Base-by-base conservation (phyloP, 148 eudicot genomes). In the Talinum fruticosum region DNA sequence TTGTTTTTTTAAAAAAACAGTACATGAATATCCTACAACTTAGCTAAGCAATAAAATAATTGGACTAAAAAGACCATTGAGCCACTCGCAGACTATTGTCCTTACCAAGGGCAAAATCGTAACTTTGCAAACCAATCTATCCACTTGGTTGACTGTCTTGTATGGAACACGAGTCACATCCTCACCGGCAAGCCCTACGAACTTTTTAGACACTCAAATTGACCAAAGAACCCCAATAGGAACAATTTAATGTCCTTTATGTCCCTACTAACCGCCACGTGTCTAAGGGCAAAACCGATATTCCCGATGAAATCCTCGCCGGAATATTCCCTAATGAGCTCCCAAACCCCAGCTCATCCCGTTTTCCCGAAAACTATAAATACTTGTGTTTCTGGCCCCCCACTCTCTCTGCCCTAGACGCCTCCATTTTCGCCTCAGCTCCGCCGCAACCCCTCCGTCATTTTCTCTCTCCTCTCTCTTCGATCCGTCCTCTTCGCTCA, bases 331-430 rank as follows among this genome's bases (percentile, higher is more conserved):
- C 41, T 76, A 66, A 71, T 81, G 81, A 75, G 74, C 64, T 70
- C 62, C 79, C 34, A 53, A 77, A 66, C 73, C 24, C 59, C 49
- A 59, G 23, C 73, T 35, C 16, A 72, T 44, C 79, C 76, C 82
- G n/a, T 84, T 91, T 89, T 93, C 94, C 98, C 98, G 89, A 91
- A 93, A 91, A 90, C 92, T 93, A 93, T 93, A 93, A 77, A 93
- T 90, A 83, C 87, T 71, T 75, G 78, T 74, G 75, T 80, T 85
- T 82, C 86, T 78, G 59, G 18, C 30, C 81, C 74, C 82, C 82
- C 49, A 68, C 77, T 67, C 83, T 85, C 77, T 85, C 76, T 84
- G 88, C 92, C 94, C 94, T 87, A 87, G 83, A 76, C 81, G 71
- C 80, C 85, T 81, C 87, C 82, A 65, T 78, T 80, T 68, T 75